These are phyloP conservation scores for Pisolithus microcarpus DNA, from an alignment of 768 basidiomycete species.

Conservation along the genomic window DNA sequence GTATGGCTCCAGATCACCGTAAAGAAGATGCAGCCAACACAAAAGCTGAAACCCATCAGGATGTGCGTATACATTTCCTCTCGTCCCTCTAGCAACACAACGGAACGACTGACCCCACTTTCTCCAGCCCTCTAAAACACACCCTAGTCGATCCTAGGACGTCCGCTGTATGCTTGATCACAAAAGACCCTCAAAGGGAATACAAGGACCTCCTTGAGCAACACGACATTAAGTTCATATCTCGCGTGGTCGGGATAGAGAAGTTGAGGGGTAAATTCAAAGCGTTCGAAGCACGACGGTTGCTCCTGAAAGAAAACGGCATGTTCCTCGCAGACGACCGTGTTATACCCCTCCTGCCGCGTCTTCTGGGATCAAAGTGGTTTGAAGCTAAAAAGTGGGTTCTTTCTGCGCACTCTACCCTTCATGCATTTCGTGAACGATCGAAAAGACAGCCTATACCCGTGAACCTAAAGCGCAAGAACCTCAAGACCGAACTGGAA, in stretches of 20 bases:
- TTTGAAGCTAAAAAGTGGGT: conserved; percentile 90
- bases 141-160: conserved; percentile 79
- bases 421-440: background rate
- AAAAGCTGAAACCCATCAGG: conserved; percentile 71
- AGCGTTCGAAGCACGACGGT: conserved; percentile 72
- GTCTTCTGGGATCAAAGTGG: conserved; percentile 82
- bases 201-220: conserved; percentile 89
- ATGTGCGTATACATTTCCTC: conserved; percentile 52
- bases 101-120: conserved; percentile 5
- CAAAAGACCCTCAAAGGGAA: conserved; percentile 91
- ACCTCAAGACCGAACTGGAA: conserved; percentile 89
- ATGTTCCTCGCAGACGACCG: conserved; percentile 92
- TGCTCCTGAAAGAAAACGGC: conserved; percentile 82
- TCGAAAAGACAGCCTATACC: conserved; percentile 82
- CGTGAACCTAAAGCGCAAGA: conserved; percentile 80
- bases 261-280: conserved; percentile 95
- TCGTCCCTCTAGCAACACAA: background rate
- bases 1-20: conserved; percentile 87
- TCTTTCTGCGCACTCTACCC: conserved; percentile 1
- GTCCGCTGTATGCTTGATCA: conserved; percentile 80
- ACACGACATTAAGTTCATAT: conserved; percentile 82
- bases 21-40: conserved; percentile 70
- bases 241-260: conserved; percentile 79
- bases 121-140: conserved; percentile 58
- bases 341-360: conserved; percentile 79